Evolutionary conservation across 345 rosid species (phyloP).

Genomic region (Populus pruinosa): DNA sequence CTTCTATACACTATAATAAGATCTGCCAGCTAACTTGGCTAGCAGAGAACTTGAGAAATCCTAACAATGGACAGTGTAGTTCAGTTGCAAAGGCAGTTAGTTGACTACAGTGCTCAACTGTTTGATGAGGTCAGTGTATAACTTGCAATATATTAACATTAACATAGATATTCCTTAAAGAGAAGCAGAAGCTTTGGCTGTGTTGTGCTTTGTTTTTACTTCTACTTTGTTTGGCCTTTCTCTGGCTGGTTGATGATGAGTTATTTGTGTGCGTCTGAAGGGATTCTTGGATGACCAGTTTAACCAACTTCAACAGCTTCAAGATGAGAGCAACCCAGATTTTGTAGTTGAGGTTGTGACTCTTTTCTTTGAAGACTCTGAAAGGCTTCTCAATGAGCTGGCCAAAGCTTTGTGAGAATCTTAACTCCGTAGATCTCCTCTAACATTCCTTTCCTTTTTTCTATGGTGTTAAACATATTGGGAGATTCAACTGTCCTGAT

Average conservation of each 20-base stretch:
- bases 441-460: neutral
- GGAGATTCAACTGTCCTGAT: neutral
- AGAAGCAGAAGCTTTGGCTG: neutral
- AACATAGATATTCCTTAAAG: neutral
- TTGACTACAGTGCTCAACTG: conserved; percentile 42
- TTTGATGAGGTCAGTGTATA: conserved; percentile 45
- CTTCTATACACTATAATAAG: conserved; percentile 10
- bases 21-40: conserved; percentile 21
- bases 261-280: conserved; percentile 20
- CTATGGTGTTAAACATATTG: neutral
- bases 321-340: conserved; percentile 62
- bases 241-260: neutral
- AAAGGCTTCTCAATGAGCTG: conserved; percentile 52
- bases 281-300: conserved; percentile 60
- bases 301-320: conserved; percentile 52
- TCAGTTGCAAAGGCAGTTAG: conserved; percentile 48
- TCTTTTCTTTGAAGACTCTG: conserved; percentile 55
- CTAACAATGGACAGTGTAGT: conserved; percentile 41
- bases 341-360: conserved; percentile 60
- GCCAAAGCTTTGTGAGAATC: conserved; percentile 41
- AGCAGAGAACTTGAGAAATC: neutral
- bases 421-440: neutral
- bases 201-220: neutral
- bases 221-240: neutral
- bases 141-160: neutral